phyloP scores from a whole-genome alignment of 371 early-diverging fungal genomes.

The Syncephalastrum contaminatum region DNA sequence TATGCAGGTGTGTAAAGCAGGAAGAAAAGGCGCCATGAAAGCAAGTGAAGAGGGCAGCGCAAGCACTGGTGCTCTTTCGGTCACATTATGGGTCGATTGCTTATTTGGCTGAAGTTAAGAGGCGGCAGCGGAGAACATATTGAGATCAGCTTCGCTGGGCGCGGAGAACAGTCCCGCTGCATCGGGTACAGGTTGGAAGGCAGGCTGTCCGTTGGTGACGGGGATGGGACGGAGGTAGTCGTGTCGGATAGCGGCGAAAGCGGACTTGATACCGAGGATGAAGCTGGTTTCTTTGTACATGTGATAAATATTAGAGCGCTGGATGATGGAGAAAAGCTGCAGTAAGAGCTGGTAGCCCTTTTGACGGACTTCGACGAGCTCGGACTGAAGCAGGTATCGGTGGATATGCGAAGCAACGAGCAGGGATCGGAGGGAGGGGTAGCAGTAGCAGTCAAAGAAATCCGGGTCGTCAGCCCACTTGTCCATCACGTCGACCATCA shows the following conservation, averaged over 20 bases:
- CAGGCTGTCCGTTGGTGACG: too few relatives aligned
- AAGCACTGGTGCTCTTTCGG: background rate
- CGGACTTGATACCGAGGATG: slow-evolving; percentile 19
- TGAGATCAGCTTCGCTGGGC: slow-evolving; percentile 9
- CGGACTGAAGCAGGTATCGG: slow-evolving; percentile 19
- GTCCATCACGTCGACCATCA: slow-evolving; percentile 23
- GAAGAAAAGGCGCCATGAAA: slow-evolving; percentile 3
- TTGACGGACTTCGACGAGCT: slow-evolving; percentile 19
- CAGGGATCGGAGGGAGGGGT: slow-evolving; percentile 20
- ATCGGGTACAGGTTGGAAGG: slow-evolving; percentile 2
- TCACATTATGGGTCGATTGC: background rate
- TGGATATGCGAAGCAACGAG: slow-evolving; percentile 25
- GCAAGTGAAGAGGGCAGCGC: slow-evolving; percentile 1
- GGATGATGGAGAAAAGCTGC: slow-evolving; percentile 17
- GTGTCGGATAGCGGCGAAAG: slow-evolving; percentile 12
- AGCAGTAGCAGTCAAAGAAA: slow-evolving; percentile 28
- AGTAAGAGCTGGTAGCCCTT: slow-evolving; percentile 22
- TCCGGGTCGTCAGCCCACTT: slow-evolving; percentile 26
- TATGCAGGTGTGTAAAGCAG: too few relatives aligned
- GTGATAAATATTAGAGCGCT: slow-evolving; percentile 22
- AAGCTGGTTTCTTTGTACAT: slow-evolving; percentile 24
- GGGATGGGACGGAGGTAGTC: slow-evolving; percentile 6
- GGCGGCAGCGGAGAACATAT: slow-evolving; percentile 22
- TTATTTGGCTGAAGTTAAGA: slow-evolving; percentile 9
- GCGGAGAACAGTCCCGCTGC: background rate